These are phyloP conservation scores for Achaetomiella virescens DNA, from an alignment of 495 filamentous ascomycete species.

Conservation along the genomic window DNA sequence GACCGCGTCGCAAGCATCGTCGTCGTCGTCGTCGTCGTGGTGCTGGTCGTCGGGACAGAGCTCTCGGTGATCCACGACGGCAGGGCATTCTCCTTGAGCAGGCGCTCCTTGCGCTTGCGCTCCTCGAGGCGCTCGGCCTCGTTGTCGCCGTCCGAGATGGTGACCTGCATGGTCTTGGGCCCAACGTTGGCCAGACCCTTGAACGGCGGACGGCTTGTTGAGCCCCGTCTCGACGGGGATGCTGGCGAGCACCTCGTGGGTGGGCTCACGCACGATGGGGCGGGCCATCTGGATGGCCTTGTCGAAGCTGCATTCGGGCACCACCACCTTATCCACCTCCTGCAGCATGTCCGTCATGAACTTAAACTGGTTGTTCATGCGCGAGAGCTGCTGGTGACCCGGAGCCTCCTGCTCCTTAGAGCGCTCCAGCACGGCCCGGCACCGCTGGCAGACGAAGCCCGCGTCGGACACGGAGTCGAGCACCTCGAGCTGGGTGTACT, in stretches of 20 bases:
- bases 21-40: background rate
- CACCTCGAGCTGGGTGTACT: conserved; percentile 84
- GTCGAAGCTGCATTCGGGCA: conserved; percentile 86
- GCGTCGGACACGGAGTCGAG: conserved; percentile 58
- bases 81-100: conserved; percentile 77
- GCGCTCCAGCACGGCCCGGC: conserved; percentile 61
- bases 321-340: conserved; percentile 72
- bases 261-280: conserved; percentile 54
- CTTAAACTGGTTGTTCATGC: conserved; percentile 79
- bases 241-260: conserved; percentile 53
- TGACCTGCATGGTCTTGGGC: conserved; percentile 68
- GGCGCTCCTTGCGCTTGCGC: conserved; percentile 60
- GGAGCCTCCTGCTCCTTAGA: conserved; percentile 56
- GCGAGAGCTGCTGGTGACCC: conserved; percentile 84
- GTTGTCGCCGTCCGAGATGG: conserved; percentile 65
- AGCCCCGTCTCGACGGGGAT: conserved; percentile 40
- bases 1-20: background rate
- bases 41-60: conserved; percentile 53
- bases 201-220: conserved; percentile 58
- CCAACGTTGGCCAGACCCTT: conserved; percentile 62
- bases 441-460: conserved; percentile 83
- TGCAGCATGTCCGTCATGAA: conserved; percentile 79
- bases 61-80: conserved; percentile 86
- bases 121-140: conserved; percentile 71
- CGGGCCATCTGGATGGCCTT: conserved; percentile 57